Conservation (phyloP, 176 grass and related monocot genomes). For the Zoysia pacifica region DNA sequence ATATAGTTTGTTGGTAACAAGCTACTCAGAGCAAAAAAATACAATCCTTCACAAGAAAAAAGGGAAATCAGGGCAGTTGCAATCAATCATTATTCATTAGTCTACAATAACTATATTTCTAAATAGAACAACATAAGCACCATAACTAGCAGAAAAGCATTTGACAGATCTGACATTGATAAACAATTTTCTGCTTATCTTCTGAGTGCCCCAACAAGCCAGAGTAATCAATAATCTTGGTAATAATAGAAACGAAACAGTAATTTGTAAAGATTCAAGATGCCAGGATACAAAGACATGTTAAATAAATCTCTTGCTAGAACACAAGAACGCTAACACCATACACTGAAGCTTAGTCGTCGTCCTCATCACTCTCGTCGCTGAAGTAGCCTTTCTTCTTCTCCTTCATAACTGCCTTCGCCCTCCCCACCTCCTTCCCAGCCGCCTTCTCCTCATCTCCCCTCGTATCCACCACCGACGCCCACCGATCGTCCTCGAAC, state of each 20-base stretch:
- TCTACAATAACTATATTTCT: background rate
- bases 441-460: slow-evolving; percentile 54
- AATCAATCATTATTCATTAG: background rate
- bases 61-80: background rate
- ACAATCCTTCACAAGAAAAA: background rate
- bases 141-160: slow-evolving; percentile 3
- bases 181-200: background rate
- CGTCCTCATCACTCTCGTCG: slow-evolving; percentile 92
- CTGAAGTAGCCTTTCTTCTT: slow-evolving; percentile 94
- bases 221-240: background rate
- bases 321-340: slow-evolving; percentile 21
- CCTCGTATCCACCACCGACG: slow-evolving; percentile 57
- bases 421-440: slow-evolving; percentile 32
- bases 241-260: background rate
- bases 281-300: slow-evolving; percentile 30
- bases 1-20: background rate
- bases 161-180: background rate
- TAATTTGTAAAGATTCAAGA: slow-evolving; percentile 19
- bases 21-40: background rate
- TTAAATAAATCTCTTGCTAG: slow-evolving; percentile 10
- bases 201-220: background rate
- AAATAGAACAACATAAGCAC: slow-evolving; percentile 9
- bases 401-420: slow-evolving; percentile 60
- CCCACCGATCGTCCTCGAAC: slow-evolving; percentile 62
- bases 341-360: slow-evolving; percentile 45